Conservation (phyloP, 1,284 basidiomycete genomes). For the Melampsora larici-populina region DNA sequence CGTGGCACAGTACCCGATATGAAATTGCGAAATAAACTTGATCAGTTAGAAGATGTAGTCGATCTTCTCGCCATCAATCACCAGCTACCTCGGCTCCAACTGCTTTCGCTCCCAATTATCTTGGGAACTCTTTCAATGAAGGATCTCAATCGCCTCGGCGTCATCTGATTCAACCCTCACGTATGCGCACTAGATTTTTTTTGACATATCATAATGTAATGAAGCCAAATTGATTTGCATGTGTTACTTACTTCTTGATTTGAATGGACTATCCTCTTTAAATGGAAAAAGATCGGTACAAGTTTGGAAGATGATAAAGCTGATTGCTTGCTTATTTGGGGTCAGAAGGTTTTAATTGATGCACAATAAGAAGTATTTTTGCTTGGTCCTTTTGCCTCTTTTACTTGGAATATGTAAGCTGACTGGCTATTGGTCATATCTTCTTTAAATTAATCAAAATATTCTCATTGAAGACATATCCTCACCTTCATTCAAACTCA, state of each 20-base stretch:
- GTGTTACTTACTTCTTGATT: slow-evolving; percentile 76
- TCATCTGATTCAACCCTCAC: background rate
- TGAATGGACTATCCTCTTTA: slow-evolving; percentile 72
- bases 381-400: too few species aligned
- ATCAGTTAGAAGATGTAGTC: slow-evolving; percentile 30
- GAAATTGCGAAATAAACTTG: background rate
- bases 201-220: slow-evolving; percentile 80
- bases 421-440: too few species aligned
- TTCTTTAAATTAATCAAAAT: too few species aligned
- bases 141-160: background rate
- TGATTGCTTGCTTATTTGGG: background rate
- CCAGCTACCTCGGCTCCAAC: background rate
- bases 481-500: too few species aligned
- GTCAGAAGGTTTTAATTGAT: background rate
- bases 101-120: slow-evolving; percentile 6
- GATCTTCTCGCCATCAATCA: background rate
- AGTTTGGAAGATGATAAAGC: slow-evolving; percentile 49
- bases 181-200: slow-evolving; percentile 64
- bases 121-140: background rate
- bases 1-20: background rate
- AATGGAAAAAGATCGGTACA: slow-evolving; percentile 5
- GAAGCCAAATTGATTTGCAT: slow-evolving; percentile 68
- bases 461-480: too few species aligned
- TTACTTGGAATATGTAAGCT: too few species aligned
- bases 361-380: too few species aligned